Evolutionary conservation across 2,329 filamentous ascomycete species (phyloP), one percentile per base, ranked within the genome.

Genomic region (Emmonsia crescens): DNA sequence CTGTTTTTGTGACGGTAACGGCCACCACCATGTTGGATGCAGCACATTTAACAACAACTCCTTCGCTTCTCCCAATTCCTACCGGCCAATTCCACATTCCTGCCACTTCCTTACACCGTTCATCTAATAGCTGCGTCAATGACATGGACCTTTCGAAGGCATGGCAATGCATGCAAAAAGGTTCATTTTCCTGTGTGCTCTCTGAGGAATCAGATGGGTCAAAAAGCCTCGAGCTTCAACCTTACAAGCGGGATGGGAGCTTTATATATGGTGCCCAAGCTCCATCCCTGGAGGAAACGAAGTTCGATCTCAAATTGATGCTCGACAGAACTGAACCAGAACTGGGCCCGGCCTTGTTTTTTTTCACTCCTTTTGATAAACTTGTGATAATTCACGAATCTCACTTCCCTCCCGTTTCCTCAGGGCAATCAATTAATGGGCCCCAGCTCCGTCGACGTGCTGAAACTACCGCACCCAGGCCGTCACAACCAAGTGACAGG

Each of bases 261-360:
- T 79, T 85, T 61, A 76, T 78, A 29, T 88, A 88, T 68, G 86
- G 86, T 16, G 77, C 84, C 2, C 85, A 88, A 69, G 75, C 80
- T n/a, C 84, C 84, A 0, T 70, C 77, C 36, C 75, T 83, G 54
- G 67, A 69, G 16, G 63, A 70, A 46, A 70, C 67, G 9, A 73
- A 78, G 33, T 77, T 82, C 64, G 70, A 76, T 1, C 71, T 88
- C 63, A 74, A 77, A 27, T 76, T 85, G 38, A 83, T 85, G 49
- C 73, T 76, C 42, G 86, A 89, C 70, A 77, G 80, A 44, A 80
- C 83, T 63, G 80, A 82, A 61, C 75, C 78, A 44, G 73, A 73
- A 16, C 77, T 80, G 64, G 86, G 86, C 1, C 84, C 85, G 16
- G 85, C 85, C 5, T 83, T 81, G 68, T 86, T 86, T 66, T 88